Evolutionary conservation across 2,329 filamentous ascomycete species (phyloP), one percentile per base, ranked within the genome.

Genomic region (Macrophomina pseudophaseolina): DNA sequence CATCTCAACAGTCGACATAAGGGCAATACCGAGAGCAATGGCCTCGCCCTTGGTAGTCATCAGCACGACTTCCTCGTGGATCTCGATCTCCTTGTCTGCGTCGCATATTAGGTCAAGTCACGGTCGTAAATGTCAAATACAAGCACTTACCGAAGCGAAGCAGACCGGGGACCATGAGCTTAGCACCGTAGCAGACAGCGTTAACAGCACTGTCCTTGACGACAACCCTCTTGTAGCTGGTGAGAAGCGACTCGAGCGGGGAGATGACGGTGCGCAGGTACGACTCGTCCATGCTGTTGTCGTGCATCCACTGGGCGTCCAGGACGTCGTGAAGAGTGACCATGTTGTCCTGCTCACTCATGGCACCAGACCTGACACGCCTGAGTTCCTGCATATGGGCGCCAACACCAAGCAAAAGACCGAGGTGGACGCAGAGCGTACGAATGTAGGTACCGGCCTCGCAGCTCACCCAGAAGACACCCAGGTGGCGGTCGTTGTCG

Each of bases 41-140:
- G 95, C 95, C 84, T 99, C 95, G 75, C 95, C 95, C 87, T 99
- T 99, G 76, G 95, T 98, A 67, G 95, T 98, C 90, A 99, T 98
- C 68, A 99, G 85, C 44, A 99, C 93, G 75, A 98, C 90, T 83
- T 99, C 95, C 80, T 99, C 95, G 78, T 97, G 90, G 70, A 95
- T 88, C 80, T 98, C 93, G 78, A 98, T 97, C 70, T 88, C 92
- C 73, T 90, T 84, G 85, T 97, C 94, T 91, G 77, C 69, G 58
- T 68, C 70, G 78, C 75, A 30, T 62, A 58, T 64, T 23, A 30
- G 54, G 54, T 48, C 11, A 40, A 33, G 33, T 46, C n/a, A 2
- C 64, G 44, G 28, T 9, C 42, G 14, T 44, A 9, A 14, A 18
- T 9, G 5, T 11, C 49, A 59, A n/a, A 2, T 4, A 48, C 49